Base-by-base conservation (phyloP, 768 basidiomycete species). In the Leucocoprinus leucothites region DNA sequence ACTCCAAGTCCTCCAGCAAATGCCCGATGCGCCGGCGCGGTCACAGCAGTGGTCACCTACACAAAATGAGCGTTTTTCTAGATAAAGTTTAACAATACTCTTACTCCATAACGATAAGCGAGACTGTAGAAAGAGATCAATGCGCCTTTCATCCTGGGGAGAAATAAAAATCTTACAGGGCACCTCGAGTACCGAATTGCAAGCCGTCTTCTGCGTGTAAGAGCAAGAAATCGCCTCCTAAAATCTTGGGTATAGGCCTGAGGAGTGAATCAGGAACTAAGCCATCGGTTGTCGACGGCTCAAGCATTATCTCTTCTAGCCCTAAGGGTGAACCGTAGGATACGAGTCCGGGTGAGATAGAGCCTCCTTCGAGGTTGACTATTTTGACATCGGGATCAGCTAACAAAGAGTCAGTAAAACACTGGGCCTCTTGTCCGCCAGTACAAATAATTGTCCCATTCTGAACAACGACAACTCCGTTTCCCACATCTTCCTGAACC, bases 321-420 rank as follows among this genome's bases (percentile, higher is more conserved):
- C 91, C 92, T 7, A 95, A 67, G 9, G 80, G 75, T 22, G 86
- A 79, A 1, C 92, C 92, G 58, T 82, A 91, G 1, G 85, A 81
- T 13, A 86, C 78, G 46, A 93, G 68, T 1, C 85, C 87, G 1
- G 91, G 74, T 5, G 76, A 72, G 46, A 87, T 80, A 0, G 78
- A 76, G 2, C 93, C 93, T 1, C 87, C 89, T 56, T 84, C 71
- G 11, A 95, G 76, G 67, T 94, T 82, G 35, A 94, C 67, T 25
- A 76, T 51, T 2, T 61, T 67, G 2, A 70, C 67, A 31, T 65
- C 62, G 2, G 48, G 54, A 38, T 63, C 63, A 24, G 54, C 44
- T 21, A 57, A 48, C 6, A 61, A 34, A 19, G 46, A 45, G 9
- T 61, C 48, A 5, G 59, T 57, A 31, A 61, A 57, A 58, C 68